Conservation (phyloP, 2,329 filamentous ascomycete species). For the Ramularia endophylla region DNA sequence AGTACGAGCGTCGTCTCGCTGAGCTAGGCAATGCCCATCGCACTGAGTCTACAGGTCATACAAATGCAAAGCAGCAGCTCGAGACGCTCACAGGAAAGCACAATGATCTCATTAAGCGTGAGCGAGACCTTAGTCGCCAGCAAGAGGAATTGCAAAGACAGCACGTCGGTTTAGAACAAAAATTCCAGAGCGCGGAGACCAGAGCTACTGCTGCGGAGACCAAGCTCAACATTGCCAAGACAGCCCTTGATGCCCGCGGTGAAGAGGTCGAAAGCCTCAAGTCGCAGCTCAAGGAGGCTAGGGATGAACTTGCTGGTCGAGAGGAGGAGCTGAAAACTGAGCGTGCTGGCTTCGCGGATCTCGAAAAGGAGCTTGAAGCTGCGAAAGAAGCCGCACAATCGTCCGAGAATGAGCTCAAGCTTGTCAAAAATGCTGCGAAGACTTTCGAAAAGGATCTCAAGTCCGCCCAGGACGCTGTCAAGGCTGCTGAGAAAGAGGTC, state of each 20-base stretch:
- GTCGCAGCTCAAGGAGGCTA: conserved; percentile 20
- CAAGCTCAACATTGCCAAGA: conserved; percentile 20
- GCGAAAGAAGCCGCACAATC: conserved; percentile 16
- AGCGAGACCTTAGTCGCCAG: conserved; percentile 18
- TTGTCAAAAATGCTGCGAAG: not conserved
- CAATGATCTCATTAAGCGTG: conserved; percentile 22
- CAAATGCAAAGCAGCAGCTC: conserved; percentile 28
- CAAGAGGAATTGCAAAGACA: conserved; percentile 21
- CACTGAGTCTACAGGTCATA: conserved; percentile 24
- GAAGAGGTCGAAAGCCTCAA: conserved; percentile 22
- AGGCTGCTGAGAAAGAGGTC: conserved; percentile 9
- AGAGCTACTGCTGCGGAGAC: conserved; percentile 12
- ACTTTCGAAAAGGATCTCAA: conserved; percentile 9
- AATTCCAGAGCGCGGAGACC: conserved; percentile 12
- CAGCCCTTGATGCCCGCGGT: conserved; percentile 40
- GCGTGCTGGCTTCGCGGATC: conserved; percentile 25
- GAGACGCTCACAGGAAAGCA: conserved; percentile 25
- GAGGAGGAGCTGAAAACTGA: conserved; percentile 30
- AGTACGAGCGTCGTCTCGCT: conserved; percentile 23
- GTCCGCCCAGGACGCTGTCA: conserved; percentile 6
- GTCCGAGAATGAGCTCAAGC: conserved; percentile 9
- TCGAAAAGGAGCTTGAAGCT: conserved; percentile 27
- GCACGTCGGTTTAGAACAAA: conserved; percentile 12
- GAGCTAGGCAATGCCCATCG: conserved; percentile 28
- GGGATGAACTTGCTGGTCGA: conserved; percentile 23